Base-by-base conservation (phyloP, 2,329 filamentous ascomycete species). In the Piedraia hortae region DNA sequence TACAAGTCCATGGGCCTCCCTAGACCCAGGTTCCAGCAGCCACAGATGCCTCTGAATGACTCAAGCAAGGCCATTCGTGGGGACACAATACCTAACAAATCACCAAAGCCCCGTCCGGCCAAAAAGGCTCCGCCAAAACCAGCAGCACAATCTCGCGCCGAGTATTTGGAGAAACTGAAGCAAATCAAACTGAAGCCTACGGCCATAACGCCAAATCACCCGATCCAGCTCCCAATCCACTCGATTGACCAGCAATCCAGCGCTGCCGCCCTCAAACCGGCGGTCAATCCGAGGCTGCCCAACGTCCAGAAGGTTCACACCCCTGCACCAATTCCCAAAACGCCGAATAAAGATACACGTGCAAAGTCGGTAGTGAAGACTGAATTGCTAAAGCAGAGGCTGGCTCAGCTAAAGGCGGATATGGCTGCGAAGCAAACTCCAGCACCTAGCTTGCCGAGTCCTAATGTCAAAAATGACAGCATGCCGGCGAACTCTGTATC, bases 381-480 rank as follows among this genome's bases (percentile, higher is more conserved):
- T 28, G 73, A 74, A 26, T 47, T 78, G 14, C 54, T 80, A 20
- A 64, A 74, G 31, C 62, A 75, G 38, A 77, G 75, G 32, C 67
- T 89, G 37, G 73, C 77, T 27, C 69, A 69, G 11, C 47, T 85
- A 11, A 63, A 64, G 32, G 38, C 35, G 3, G 27, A 33, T 19
- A 33, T 31, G 16, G 34, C 37, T 18, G 31, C 33, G 14, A 31
- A 17, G 10, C n/a, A n/a, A n/a, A n/a, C n/a, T n/a, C n/a, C n/a
- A n/a, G n/a, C n/a, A n/a, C n/a, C n/a, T n/a, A n/a, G n/a, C n/a
- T n/a, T n/a, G n/a, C n/a, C n/a, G n/a, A n/a, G n/a, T n/a, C n/a
- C n/a, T n/a, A n/a, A n/a, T n/a, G n/a, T n/a, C n/a, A 17, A 17
- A 10, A 17, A 17, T 17, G 16, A 7, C 7, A 17, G 16, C 16